phyloP scores from a whole-genome alignment of 257 asterid species.

The Nicotiana tabacum region DNA sequence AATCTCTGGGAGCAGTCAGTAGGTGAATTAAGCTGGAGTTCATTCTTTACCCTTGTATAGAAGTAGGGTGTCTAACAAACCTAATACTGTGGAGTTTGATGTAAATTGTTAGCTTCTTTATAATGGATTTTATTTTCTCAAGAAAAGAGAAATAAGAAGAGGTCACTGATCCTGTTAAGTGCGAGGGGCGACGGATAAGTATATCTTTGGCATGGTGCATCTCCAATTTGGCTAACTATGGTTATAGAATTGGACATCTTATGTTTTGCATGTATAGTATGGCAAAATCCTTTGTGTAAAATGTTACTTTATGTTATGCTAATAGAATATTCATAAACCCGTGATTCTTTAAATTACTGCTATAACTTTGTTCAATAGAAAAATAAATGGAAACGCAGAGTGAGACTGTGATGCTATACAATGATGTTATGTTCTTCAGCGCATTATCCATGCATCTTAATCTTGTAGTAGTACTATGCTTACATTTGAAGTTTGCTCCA shows the following conservation, averaged over 20 bases:
- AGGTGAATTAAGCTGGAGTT: constrained; percentile 16
- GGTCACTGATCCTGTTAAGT: background rate
- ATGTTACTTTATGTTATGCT: background rate
- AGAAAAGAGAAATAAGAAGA: background rate
- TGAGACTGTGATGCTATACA: background rate
- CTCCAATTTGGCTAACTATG: background rate
- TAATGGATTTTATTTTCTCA: background rate
- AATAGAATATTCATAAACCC: too few species aligned
- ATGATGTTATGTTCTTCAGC: too few species aligned
- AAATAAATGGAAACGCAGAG: background rate
- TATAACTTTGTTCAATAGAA: background rate
- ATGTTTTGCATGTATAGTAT: background rate
- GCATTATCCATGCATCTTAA: too few species aligned
- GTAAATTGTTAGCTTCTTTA: background rate
- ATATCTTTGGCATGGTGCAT: background rate
- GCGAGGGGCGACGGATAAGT: background rate
- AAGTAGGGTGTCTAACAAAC: constrained; percentile 4
- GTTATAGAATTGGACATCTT: background rate
- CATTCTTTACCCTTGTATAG: constrained; percentile 19
- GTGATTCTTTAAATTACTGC: too few species aligned
- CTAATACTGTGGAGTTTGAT: constrained; percentile 12
- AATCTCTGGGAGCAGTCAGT: background rate
- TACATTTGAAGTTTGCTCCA: too few species aligned
- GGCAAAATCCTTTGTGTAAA: background rate
- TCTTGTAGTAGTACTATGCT: too few species aligned